A percentile compares a stretch with the other conserved stretches of the same genome.
Conservation (phyloP, 2,329 filamentous ascomycete species). For the Penicillium fuscoglaucum region DNA sequence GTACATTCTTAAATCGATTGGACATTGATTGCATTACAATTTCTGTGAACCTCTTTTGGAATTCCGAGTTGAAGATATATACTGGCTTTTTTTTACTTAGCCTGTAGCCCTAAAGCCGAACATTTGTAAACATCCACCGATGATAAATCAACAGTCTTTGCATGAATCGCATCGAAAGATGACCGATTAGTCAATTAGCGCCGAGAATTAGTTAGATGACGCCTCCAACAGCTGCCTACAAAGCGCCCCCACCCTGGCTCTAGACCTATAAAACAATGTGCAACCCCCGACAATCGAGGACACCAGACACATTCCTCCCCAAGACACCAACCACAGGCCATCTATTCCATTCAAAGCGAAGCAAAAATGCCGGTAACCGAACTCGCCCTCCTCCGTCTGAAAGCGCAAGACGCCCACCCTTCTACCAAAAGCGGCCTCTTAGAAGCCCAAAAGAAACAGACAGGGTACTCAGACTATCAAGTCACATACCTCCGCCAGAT, state of each 20-base stretch:
- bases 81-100: neutral
- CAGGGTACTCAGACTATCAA: constrained; percentile 36
- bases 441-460: constrained; percentile 41
- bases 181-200: neutral
- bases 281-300: too few relatives aligned
- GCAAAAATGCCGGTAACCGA: constrained; percentile 38
- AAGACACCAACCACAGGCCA: too few relatives aligned
- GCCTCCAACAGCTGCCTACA: neutral
- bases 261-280: neutral
- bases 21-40: neutral
- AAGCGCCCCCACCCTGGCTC: neutral
- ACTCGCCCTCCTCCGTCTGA: constrained; percentile 46
- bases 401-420: constrained; percentile 24
- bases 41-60: neutral
- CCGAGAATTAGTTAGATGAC: neutral
- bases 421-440: constrained; percentile 30
- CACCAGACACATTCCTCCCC: too few relatives aligned
- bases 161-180: neutral
- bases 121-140: neutral
- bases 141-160: neutral
- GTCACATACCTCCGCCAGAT: constrained; percentile 46
- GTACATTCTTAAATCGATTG: neutral
- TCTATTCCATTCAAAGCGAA: neutral
- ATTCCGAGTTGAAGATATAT: neutral
- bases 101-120: neutral